Evolutionary conservation across 176 grass and related monocot genomes (phyloP).

Genomic region (Oryza australiensis): DNA sequence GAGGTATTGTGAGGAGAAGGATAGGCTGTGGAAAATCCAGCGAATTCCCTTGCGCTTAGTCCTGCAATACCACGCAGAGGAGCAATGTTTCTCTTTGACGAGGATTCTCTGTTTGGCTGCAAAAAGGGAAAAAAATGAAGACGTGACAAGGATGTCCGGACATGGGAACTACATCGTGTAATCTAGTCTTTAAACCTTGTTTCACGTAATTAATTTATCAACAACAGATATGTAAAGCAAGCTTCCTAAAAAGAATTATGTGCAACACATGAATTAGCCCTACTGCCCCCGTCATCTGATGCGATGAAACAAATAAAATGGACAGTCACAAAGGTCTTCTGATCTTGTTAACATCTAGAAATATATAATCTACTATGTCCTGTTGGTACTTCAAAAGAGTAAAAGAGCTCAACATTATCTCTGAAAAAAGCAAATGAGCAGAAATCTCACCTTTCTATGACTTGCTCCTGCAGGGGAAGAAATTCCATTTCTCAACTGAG

Average conservation of each 20-base stretch:
- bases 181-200: not conserved
- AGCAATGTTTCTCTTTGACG: not conserved
- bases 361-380: not conserved
- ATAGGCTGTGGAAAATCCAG: not conserved
- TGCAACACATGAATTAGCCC: not conserved
- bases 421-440: not conserved
- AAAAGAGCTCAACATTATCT: not conserved
- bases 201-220: not conserved
- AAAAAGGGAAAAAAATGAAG: not conserved
- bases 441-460: slow-evolving; percentile 19
- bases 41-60: not conserved
- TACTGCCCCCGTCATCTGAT: not conserved
- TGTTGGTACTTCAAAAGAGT: not conserved
- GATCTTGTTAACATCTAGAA: not conserved
- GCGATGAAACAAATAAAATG: not conserved
- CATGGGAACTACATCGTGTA: not conserved
- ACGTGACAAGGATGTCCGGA: not conserved
- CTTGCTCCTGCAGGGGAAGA: not conserved
- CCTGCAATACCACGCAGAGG: not conserved
- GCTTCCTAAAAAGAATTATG: not conserved
- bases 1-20: slow-evolving; percentile 11
- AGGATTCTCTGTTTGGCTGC: not conserved
- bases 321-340: not conserved
- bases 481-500: slow-evolving; percentile 6
- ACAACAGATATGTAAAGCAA: not conserved